These are phyloP conservation scores for Stagonosporopsis chrysanthemi DNA, from an alignment of 2,329 filamentous ascomycete species.

Conservation along the genomic window DNA sequence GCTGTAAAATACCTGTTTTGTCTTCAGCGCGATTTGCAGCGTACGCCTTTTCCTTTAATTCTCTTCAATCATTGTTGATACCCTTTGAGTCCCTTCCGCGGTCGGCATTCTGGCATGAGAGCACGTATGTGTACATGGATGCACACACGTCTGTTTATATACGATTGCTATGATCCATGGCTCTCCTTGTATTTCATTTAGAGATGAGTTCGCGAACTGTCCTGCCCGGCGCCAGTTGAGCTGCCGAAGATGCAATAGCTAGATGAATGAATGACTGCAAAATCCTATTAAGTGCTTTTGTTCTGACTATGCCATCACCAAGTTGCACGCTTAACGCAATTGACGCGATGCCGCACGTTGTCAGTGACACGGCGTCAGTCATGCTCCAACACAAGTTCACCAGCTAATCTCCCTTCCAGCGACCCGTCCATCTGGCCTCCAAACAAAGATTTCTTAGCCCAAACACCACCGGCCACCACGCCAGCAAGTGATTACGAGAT, in stretches of 20 bases:
- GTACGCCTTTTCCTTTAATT: neutral
- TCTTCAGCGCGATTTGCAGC: neutral
- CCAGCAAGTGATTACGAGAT: neutral
- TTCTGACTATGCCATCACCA: neutral
- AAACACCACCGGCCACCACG: neutral
- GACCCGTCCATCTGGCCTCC: neutral
- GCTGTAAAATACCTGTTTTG: constrained; percentile 18
- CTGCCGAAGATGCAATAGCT: neutral
- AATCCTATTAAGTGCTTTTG: neutral
- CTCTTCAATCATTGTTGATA: constrained; percentile 26
- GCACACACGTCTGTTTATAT: constrained; percentile 4
- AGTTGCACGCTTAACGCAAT: neutral
- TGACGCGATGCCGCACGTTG: no score
- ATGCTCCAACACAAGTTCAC: no score
- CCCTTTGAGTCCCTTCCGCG: constrained; percentile 18
- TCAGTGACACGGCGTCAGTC: no score
- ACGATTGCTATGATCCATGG: neutral
- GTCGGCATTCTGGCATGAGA: constrained; percentile 1
- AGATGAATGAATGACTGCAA: constrained; percentile 11
- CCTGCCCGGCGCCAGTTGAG: neutral
- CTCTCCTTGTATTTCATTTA: neutral
- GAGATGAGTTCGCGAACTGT: neutral
- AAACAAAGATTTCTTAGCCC: neutral
- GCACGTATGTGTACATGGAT: constrained; percentile 3
- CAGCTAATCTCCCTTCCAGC: neutral